Percentiles rank a stretch among this genome's conserved stretches.
Evolutionary conservation across 345 rosid species (phyloP).

Genomic region (Rhizophora apiculata): DNA sequence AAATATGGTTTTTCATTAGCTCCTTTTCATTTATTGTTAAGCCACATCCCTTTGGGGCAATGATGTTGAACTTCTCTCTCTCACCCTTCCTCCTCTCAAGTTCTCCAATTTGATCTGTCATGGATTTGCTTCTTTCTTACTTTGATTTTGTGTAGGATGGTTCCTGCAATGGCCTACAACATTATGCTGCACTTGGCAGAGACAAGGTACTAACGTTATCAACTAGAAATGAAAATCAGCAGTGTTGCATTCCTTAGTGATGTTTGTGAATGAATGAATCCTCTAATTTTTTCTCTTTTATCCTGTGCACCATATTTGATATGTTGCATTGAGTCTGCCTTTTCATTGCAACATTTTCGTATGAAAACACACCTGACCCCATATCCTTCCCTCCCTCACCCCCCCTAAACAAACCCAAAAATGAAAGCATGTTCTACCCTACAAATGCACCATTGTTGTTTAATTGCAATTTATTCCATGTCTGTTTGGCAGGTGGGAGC

Average conservation of each 20-base stretch:
- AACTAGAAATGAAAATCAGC: not conserved
- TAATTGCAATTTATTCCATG: constrained; percentile 15
- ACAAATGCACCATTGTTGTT: not conserved
- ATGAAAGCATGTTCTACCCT: not conserved
- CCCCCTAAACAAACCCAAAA: too few species aligned
- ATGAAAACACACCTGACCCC: not conserved
- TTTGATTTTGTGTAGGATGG: constrained; percentile 62
- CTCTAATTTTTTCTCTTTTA: not conserved
- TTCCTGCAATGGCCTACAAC: constrained; percentile 89
- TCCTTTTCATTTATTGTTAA: too few species aligned
- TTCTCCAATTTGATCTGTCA: constrained; percentile 3
- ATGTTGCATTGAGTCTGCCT: not conserved
- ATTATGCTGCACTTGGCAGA: constrained; percentile 91
- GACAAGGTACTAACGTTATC: constrained; percentile 51
- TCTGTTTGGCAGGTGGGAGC: constrained; percentile 54
- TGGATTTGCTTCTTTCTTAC: not conserved
- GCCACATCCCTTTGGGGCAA: too few species aligned
- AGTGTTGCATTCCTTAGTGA: not conserved
- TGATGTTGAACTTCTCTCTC: too few species aligned
- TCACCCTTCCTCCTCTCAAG: too few species aligned
- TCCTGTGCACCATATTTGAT: not conserved
- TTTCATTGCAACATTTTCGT: not conserved
- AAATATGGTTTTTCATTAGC: too few species aligned
- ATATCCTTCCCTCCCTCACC: not conserved
- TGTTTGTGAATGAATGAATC: not conserved